phyloP scores from a whole-genome alignment of 2,329 filamentous ascomycete genomes.

The Aspergillus bombycis region DNA sequence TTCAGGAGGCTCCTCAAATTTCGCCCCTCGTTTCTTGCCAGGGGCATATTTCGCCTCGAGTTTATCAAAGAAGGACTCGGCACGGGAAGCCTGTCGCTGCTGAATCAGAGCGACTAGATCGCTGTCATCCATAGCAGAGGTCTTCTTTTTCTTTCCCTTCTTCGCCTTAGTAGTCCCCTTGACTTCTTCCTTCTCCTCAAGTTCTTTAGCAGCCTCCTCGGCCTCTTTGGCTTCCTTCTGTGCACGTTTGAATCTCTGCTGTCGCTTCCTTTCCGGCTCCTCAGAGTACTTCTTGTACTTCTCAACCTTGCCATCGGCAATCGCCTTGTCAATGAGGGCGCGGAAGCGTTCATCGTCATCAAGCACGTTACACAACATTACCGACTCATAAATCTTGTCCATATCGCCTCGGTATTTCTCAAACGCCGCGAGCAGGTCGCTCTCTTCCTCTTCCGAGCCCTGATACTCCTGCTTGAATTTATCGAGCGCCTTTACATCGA shows the following conservation, averaged over 20 bases:
- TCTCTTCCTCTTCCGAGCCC: constrained; percentile 79
- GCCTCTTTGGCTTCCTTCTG: constrained; percentile 72
- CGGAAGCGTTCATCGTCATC: constrained; percentile 87
- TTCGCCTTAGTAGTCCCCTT: constrained; percentile 47
- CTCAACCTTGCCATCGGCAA: constrained; percentile 68
- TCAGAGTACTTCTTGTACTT: constrained; percentile 70
- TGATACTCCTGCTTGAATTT: constrained; percentile 80
- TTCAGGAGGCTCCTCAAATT: constrained; percentile 61
- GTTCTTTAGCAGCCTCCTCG: constrained; percentile 71
- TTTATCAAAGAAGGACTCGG: constrained; percentile 67
- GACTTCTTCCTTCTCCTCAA: constrained; percentile 61
- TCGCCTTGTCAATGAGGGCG: constrained; percentile 77
- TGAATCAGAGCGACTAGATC: constrained; percentile 74
- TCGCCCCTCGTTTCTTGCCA: constrained; percentile 47
- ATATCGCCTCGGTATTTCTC: constrained; percentile 73
- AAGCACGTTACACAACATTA: constrained; percentile 84
- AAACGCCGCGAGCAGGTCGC: constrained; percentile 77
- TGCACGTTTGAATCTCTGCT: constrained; percentile 63
- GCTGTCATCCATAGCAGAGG: constrained; percentile 36
- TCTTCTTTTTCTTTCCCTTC: constrained; percentile 17
- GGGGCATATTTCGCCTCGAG: constrained; percentile 76
- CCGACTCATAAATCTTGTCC: constrained; percentile 73
- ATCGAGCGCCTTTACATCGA: constrained; percentile 74
- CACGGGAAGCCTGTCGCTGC: constrained; percentile 67
- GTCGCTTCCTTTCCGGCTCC: constrained; percentile 69